Evolutionary conservation across 1,284 basidiomycete species (phyloP).

Genomic region (Cutaneotrichosporon cyanovorans): DNA sequence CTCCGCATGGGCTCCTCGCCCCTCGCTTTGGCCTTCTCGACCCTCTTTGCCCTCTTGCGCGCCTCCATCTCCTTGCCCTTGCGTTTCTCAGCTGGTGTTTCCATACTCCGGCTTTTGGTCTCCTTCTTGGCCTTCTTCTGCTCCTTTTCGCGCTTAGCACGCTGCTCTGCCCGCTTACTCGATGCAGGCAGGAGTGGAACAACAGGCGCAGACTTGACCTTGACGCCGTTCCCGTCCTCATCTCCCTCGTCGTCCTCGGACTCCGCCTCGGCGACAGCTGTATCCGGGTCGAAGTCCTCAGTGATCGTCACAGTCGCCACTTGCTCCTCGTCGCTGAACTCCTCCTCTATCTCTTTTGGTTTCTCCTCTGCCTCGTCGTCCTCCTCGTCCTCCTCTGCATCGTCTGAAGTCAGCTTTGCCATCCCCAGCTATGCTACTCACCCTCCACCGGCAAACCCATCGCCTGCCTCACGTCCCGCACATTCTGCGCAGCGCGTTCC

Average conservation of each 20-base stretch:
- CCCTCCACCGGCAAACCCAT: constrained; percentile 37
- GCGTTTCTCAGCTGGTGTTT: constrained; percentile 34
- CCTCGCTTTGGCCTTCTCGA: constrained; percentile 35
- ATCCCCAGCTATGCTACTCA: constrained; percentile 5
- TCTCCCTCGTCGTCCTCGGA: constrained; percentile 19
- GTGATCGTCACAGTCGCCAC: constrained; percentile 44
- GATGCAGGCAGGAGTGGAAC: constrained; percentile 37
- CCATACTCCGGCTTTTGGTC: constrained; percentile 25
- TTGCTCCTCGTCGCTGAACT: constrained; percentile 44
- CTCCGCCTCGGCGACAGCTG: background rate
- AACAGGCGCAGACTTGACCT: constrained; percentile 8
- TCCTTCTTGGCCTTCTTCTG: constrained; percentile 13
- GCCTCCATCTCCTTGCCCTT: constrained; percentile 41
- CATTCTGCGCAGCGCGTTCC: constrained; percentile 40
- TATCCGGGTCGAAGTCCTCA: constrained; percentile 41
- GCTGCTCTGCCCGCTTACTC: constrained; percentile 30
- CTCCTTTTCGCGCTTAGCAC: constrained; percentile 10
- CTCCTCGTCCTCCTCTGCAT: constrained; percentile 6
- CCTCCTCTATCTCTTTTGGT: constrained; percentile 25
- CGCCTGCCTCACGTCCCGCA: constrained; percentile 36
- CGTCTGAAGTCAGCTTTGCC: background rate
- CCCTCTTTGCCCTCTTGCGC: constrained; percentile 34
- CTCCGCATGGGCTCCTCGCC: background rate
- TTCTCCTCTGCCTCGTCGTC: constrained; percentile 12
- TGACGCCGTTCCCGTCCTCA: constrained; percentile 5